Conservation (phyloP, 768 basidiomycete genomes). For the Russula sp. region DNA sequence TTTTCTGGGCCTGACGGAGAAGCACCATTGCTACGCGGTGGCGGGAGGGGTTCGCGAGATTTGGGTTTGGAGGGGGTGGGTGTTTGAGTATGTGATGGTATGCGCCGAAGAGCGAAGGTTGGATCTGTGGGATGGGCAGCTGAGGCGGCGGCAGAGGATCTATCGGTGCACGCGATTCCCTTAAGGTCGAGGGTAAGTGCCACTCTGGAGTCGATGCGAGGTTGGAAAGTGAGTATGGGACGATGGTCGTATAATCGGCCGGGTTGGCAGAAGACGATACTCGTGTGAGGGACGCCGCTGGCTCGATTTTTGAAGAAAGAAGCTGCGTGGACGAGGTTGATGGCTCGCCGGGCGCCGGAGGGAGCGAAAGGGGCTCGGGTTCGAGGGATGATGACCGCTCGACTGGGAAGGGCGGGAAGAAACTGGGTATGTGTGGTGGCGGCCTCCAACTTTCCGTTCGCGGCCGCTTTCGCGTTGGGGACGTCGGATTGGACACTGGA, state of each 20-base stretch:
- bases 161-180: slow-evolving; percentile 18
- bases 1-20: slow-evolving; percentile 53
- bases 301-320: slow-evolving; percentile 39
- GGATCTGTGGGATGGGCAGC: slow-evolving; percentile 52
- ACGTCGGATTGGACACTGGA: slow-evolving; percentile 57
- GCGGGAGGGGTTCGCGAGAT: slow-evolving; percentile 55
- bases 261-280: slow-evolving; percentile 44
- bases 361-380: slow-evolving; percentile 39
- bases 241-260: slow-evolving; percentile 67
- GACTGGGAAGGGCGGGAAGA: slow-evolving; percentile 65
- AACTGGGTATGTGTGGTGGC: slow-evolving; percentile 61
- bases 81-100: slow-evolving; percentile 79
- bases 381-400: slow-evolving; percentile 35
- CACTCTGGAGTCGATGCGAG: slow-evolving; percentile 62
- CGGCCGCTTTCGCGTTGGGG: slow-evolving; percentile 56
- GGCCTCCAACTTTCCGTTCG: slow-evolving; percentile 57
- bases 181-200: slow-evolving; percentile 52
- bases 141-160: slow-evolving; percentile 34
- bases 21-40: slow-evolving; percentile 77
- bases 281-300: slow-evolving; percentile 42
- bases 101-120: slow-evolving; percentile 62
- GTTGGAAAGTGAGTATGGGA: slow-evolving; percentile 72
- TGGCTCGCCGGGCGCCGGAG: slow-evolving; percentile 38
- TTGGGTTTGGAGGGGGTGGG: slow-evolving; percentile 50
- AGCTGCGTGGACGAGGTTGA: slow-evolving; percentile 38